These are phyloP conservation scores for Erodium maritimum DNA, from an alignment of 345 rosid species.

Conservation along the genomic window DNA sequence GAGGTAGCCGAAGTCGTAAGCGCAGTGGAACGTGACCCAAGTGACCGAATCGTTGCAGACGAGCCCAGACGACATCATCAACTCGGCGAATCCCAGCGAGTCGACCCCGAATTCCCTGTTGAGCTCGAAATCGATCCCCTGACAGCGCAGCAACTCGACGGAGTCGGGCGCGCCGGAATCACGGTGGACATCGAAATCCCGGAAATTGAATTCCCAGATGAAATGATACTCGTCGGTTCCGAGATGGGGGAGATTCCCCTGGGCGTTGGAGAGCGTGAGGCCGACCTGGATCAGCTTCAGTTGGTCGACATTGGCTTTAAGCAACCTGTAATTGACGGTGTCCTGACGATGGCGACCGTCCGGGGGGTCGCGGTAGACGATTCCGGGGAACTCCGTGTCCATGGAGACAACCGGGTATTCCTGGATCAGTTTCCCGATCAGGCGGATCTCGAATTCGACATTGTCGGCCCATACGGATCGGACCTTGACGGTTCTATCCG, in stretches of 20 bases:
- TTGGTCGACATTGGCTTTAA: constrained; percentile 33
- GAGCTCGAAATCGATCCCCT: constrained; percentile 29
- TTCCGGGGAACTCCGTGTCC: constrained; percentile 43
- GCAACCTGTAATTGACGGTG: constrained; percentile 14
- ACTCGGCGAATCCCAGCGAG: constrained; percentile 21
- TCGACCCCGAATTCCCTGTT: constrained; percentile 19
- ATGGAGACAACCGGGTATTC: constrained; percentile 26
- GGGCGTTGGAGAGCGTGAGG: constrained; percentile 21
- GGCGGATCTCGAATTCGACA: constrained; percentile 18
- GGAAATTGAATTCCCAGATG: constrained; percentile 41
- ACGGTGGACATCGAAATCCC: constrained; percentile 25
- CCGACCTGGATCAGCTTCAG: constrained; percentile 36
- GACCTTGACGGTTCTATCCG: constrained; percentile 6
- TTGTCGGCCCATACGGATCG: constrained; percentile 28
- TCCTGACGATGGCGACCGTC: constrained; percentile 11
- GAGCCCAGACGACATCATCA: constrained; percentile 34
- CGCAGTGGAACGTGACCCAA: constrained; percentile 39
- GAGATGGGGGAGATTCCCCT: constrained; percentile 33
- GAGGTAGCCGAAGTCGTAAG: constrained; percentile 39
- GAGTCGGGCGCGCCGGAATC: constrained; percentile 30
- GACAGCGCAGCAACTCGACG: constrained; percentile 22
- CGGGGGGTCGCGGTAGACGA: constrained; percentile 16
- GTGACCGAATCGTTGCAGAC: constrained; percentile 27
- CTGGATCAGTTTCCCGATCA: constrained; percentile 20
- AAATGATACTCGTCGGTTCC: constrained; percentile 11